phyloP scores from a whole-genome alignment of 2,329 filamentous ascomycete genomes.

The Talaromyces marneffei region DNA sequence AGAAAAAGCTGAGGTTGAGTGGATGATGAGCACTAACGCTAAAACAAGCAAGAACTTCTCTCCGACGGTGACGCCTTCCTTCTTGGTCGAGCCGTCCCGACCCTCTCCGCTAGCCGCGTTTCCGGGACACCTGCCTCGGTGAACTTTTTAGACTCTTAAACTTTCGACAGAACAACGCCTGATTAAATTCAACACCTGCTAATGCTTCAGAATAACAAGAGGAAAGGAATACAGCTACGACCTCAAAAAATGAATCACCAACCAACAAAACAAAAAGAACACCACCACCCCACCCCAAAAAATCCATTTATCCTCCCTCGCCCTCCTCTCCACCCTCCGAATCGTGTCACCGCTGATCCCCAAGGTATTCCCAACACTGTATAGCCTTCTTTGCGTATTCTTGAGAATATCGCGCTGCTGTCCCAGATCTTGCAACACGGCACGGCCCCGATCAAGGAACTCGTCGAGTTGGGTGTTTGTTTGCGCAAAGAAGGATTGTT shows the following conservation, averaged over 20 bases:
- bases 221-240: conserved; percentile 35
- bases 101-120: conserved; percentile 6
- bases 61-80: neutral
- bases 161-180: neutral
- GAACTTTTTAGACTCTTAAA: neutral
- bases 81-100: neutral
- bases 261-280: conserved; percentile 88
- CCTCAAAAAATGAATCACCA: conserved; percentile 78
- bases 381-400: conserved; percentile 82
- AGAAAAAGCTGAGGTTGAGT: conserved; percentile 9
- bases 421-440: conserved; percentile 80
- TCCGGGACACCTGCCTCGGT: conserved; percentile 1
- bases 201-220: conserved; percentile 3
- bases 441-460: conserved; percentile 84
- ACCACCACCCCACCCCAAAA: conserved; percentile 81
- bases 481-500: conserved; percentile 78
- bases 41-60: neutral
- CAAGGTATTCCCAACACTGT: conserved; percentile 88
- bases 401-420: conserved; percentile 93
- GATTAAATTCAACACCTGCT: conserved; percentile 6
- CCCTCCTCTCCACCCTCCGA: conserved; percentile 86
- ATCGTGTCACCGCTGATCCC: conserved; percentile 95
- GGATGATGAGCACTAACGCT: conserved; percentile 7
- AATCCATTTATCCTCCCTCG: conserved; percentile 96
- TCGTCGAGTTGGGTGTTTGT: conserved; percentile 87